A percentile compares a stretch with the other conserved stretches of the same genome.
Evolutionary conservation across 1,139 yeast species (phyloP).

Genomic region (Yamadazyma triangularis): DNA sequence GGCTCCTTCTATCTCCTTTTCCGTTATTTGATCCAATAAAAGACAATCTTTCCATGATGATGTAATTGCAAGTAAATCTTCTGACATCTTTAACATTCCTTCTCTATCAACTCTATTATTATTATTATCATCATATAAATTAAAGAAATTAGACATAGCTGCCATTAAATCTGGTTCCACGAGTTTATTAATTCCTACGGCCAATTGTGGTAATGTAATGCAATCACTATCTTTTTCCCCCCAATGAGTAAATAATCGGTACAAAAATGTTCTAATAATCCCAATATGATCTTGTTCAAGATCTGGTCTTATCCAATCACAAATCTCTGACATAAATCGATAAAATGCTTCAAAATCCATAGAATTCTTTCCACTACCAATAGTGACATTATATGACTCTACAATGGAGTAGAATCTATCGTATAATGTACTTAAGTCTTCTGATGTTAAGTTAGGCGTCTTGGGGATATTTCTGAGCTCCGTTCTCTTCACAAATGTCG

Average conservation of each 20-base stretch:
- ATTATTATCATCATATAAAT: conserved; percentile 58
- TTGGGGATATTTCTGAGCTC: conserved; percentile 83
- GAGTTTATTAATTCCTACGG: conserved; percentile 66
- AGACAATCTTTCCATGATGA: conserved; percentile 77
- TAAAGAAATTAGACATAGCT: conserved; percentile 73
- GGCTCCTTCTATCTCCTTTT: conserved; percentile 55
- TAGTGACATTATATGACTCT: conserved; percentile 58
- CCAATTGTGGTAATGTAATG: conserved; percentile 65
- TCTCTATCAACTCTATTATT: conserved; percentile 70
- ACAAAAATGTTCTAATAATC: conserved; percentile 39
- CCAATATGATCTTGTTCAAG: conserved; percentile 21
- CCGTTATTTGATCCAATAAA: conserved; percentile 56
- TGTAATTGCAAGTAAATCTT: conserved; percentile 77
- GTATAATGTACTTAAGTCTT: conserved; percentile 65
- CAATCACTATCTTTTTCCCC: conserved; percentile 51
- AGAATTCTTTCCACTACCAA: conserved; percentile 63
- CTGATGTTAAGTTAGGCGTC: conserved; percentile 53
- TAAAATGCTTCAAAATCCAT: conserved; percentile 75
- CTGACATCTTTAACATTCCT: conserved; percentile 78
- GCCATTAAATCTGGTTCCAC: conserved; percentile 75
- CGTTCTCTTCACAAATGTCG: conserved; percentile 85
- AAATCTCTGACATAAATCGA: conserved; percentile 71
- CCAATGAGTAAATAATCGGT: conserved; percentile 68
- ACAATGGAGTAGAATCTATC: conserved; percentile 81
- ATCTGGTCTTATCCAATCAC: conserved; percentile 63